Base-by-base conservation (phyloP, 2,329 filamentous ascomycete genomes). In the Monosporascus ibericus region DNA sequence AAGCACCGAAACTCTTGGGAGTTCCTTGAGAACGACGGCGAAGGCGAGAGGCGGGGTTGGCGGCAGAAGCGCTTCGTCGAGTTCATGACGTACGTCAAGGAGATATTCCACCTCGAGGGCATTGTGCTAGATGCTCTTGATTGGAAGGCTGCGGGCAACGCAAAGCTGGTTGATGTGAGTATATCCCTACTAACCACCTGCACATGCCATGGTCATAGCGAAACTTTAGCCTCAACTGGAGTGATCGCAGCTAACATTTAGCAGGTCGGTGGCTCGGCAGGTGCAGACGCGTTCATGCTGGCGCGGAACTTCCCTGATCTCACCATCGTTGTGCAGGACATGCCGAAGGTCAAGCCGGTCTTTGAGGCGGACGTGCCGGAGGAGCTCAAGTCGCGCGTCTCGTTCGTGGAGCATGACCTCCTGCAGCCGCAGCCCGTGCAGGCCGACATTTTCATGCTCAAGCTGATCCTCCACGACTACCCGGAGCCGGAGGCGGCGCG, bases 391-490 rank as follows among this genome's bases (percentile, higher is more conserved):
- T 54, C 50, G 24, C 66, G 71, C 7, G 64, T 75, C 14, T 60
- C 57, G 6, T 74, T 73, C 56, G 55, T 65, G 37, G 62, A 63
- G 11, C 71, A 73, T 56, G 64, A 70, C 58, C 70, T 74, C 56
- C 72, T 73, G 63, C 53, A 65, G 40, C 68, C 69, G 1, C 72
- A 74, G 56, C 57, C 66, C 1, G 61, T 69, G 5, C 52, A 64
- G 18, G 78, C 74, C 9, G 76, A 78, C 52, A 66, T 79, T 48
- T 82, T 78, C 65, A 67, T 81, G 52, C 63, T 82, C 55, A 78
- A 79, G 59, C 66, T 75, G 53, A 78, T 82, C 51, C 68, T 83
- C 17, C 79, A 82, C 62, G 78, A 81, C 66, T 81, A 77, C 76
- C 71, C 77, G 0, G 77, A 81, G 50, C 65, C 68, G 24, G 68